Evolutionary conservation across 192 early-diverging fungal species (phyloP).

Genomic region (Linnemannia elongata): DNA sequence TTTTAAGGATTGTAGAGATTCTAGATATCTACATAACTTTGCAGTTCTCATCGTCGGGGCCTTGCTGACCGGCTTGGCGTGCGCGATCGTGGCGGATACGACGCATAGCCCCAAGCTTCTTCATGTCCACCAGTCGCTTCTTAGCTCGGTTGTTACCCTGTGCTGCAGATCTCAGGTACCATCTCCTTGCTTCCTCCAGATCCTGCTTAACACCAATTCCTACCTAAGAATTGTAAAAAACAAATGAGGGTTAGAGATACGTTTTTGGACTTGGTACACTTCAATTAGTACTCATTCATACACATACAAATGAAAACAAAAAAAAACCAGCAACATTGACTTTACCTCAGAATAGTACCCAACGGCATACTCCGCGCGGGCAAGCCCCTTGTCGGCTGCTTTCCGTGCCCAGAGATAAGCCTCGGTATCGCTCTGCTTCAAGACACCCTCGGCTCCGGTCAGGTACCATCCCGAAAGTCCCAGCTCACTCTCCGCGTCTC

Average conservation of each 20-base stretch:
- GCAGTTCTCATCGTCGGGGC: slow-evolving; percentile 54
- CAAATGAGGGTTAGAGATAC: not conserved
- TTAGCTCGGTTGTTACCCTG: slow-evolving; percentile 89
- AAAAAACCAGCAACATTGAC: not conserved
- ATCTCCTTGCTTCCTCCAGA: slow-evolving; percentile 87
- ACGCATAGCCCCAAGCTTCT: slow-evolving; percentile 67
- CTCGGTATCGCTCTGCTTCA: slow-evolving; percentile 92
- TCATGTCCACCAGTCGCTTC: slow-evolving; percentile 86
- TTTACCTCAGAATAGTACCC: slow-evolving; percentile 91
- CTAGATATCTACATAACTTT: slow-evolving; percentile 39
- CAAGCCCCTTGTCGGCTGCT: slow-evolving; percentile 93
- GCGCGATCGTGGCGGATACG: slow-evolving; percentile 50
- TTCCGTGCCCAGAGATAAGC: slow-evolving; percentile 98
- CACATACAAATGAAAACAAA: not conserved
- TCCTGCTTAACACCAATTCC: slow-evolving; percentile 87
- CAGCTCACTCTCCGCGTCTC: slow-evolving; percentile 91
- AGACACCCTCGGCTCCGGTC: slow-evolving; percentile 90
- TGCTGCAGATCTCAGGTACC: slow-evolving; percentile 81
- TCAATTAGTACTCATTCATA: not conserved
- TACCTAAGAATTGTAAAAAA: slow-evolving; percentile 30
- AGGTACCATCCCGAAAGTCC: slow-evolving; percentile 98
- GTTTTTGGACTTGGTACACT: not conserved
- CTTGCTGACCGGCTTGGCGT: slow-evolving; percentile 37
- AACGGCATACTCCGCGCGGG: slow-evolving; percentile 97
- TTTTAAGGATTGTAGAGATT: too few species aligned